Evolutionary conservation across 768 basidiomycete genomes (phyloP).

Genomic region (Jaapia argillacea): DNA sequence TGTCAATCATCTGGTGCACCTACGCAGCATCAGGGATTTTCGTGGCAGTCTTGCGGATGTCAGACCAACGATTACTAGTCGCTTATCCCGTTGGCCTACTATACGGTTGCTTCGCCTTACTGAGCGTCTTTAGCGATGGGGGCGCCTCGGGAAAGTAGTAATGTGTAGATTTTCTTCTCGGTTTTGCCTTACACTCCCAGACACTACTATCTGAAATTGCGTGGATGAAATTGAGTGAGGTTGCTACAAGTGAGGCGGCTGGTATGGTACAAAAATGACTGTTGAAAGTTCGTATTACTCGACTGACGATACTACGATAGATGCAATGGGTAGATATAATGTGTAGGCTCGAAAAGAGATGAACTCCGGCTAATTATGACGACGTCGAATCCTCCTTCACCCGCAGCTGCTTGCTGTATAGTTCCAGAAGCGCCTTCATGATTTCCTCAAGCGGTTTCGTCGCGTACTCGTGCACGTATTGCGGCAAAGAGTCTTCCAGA

Average conservation of each 20-base stretch:
- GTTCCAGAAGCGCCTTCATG: constrained; percentile 64
- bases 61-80: constrained; percentile 87
- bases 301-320: no score
- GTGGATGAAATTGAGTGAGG: no score
- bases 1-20: constrained; percentile 95
- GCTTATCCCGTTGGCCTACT: constrained; percentile 93
- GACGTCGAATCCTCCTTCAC: background rate
- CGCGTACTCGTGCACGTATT: constrained; percentile 82
- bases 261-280: no score
- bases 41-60: constrained; percentile 91
- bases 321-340: background rate
- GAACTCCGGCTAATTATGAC: background rate
- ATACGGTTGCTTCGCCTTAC: constrained; percentile 88
- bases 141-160: no score
- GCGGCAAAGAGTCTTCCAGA: constrained; percentile 75
- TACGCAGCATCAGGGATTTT: constrained; percentile 95
- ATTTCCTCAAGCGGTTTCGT: constrained; percentile 78
- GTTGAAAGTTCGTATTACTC: no score
- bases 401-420: constrained; percentile 69
- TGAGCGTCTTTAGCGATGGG: constrained; percentile 79
- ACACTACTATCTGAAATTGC: no score
- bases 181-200: no score
- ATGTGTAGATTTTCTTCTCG: no score
- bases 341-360: background rate
- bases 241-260: no score